Evolutionary conservation across 768 basidiomycete genomes (phyloP).

Genomic region (Tylopilus cervinicoccineus): DNA sequence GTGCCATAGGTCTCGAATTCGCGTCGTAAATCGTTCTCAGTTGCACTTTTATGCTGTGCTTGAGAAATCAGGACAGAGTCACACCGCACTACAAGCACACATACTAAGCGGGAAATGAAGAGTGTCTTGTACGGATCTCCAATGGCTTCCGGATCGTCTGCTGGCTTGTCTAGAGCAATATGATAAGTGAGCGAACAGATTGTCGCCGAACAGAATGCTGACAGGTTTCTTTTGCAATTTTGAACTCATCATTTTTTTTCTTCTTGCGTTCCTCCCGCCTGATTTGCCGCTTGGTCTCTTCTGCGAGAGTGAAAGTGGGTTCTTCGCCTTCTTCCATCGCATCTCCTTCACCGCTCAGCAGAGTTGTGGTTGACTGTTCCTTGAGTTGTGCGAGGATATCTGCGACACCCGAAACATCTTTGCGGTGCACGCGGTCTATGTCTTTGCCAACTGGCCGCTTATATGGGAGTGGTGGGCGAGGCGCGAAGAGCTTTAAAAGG

Average conservation of each 20-base stretch:
- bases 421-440: slow-evolving; percentile 64
- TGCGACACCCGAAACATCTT: slow-evolving; percentile 77
- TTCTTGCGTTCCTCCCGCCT: slow-evolving; percentile 76
- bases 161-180: slow-evolving; percentile 74
- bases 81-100: slow-evolving; percentile 12
- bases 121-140: slow-evolving; percentile 99
- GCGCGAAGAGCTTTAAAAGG: slow-evolving; percentile 93
- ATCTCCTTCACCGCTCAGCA: slow-evolving; percentile 58
- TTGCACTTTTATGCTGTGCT: slow-evolving; percentile 81
- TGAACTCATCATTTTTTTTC: slow-evolving; percentile 70
- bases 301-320: slow-evolving; percentile 73
- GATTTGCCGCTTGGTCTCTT: slow-evolving; percentile 78
- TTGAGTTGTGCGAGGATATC: slow-evolving; percentile 65
- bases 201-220: slow-evolving; percentile 29
- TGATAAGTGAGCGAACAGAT: slow-evolving; percentile 4
- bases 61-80: slow-evolving; percentile 13
- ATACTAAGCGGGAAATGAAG: slow-evolving; percentile 89
- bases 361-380: slow-evolving; percentile 70
- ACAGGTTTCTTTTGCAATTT: slow-evolving; percentile 84
- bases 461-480: slow-evolving; percentile 87
- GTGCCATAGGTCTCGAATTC: slow-evolving; percentile 96
- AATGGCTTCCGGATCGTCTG: slow-evolving; percentile 83
- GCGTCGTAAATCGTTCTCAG: slow-evolving; percentile 86
- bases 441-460: slow-evolving; percentile 81
- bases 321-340: slow-evolving; percentile 85